Evolutionary conservation across 495 filamentous ascomycete species (phyloP).

Genomic region (Penicillium fimorum): DNA sequence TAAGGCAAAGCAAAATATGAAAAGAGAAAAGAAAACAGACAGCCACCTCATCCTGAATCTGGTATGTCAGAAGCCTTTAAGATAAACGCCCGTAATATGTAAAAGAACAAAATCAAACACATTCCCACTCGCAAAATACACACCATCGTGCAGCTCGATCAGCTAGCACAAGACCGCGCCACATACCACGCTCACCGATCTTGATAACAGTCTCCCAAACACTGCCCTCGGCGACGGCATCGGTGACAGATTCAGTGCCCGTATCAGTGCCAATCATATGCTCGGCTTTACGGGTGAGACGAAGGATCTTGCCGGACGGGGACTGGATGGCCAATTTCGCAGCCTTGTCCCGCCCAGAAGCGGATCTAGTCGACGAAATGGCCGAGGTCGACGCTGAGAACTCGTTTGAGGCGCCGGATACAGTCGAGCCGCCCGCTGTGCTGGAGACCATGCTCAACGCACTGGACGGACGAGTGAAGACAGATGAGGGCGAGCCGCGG

Average conservation of each 20-base stretch:
- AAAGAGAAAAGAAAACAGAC: conserved; percentile 13
- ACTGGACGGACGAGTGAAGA: conserved; percentile 70
- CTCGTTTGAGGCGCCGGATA: conserved; percentile 43
- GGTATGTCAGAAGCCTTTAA: conserved; percentile 6
- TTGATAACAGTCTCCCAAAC: conserved; percentile 99
- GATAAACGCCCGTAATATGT: conserved; percentile 3
- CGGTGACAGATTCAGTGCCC: conserved; percentile 43
- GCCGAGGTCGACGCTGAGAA: conserved; percentile 49
- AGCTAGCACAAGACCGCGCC: conserved; percentile 90
- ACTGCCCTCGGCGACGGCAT: conserved; percentile 68
- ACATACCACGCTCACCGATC: conserved; percentile 84
- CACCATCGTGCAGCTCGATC: conserved; percentile 97
- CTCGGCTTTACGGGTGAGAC: conserved; percentile 86
- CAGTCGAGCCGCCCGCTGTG: conserved; percentile 38
- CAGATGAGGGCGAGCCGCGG: conserved; percentile 57
- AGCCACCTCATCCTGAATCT: conserved; percentile 4
- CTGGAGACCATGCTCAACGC: conserved; percentile 76
- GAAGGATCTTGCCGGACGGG: conserved; percentile 90
- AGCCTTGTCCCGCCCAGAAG: conserved; percentile 66
- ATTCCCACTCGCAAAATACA: conserved; percentile 96
- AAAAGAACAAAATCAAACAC: conserved; percentile 41
- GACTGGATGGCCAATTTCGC: conserved; percentile 95
- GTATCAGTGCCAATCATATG: conserved; percentile 51
- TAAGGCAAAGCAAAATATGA: conserved; percentile 4
- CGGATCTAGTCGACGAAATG: conserved; percentile 55